Evolutionary conservation across 148 eudicot genomes (phyloP).

Genomic region (Camellia lanceoleosa): DNA sequence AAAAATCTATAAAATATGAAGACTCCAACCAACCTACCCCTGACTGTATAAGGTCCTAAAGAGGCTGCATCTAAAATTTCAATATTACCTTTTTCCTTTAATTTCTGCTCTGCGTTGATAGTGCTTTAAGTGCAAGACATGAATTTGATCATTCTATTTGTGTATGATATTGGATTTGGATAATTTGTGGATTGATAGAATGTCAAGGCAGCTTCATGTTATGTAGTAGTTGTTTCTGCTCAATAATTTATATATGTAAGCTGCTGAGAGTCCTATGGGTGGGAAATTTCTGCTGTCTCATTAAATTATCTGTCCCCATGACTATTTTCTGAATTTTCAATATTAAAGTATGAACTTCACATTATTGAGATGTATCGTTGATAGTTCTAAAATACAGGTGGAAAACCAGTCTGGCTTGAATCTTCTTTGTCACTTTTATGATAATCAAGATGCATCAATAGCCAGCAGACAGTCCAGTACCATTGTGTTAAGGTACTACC

Average conservation of each 20-base stretch:
- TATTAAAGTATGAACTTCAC: background rate
- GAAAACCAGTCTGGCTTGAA: slow-evolving; percentile 65
- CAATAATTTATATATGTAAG: background rate
- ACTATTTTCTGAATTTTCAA: background rate
- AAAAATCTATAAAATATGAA: background rate
- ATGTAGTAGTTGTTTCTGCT: background rate
- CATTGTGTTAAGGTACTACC: slow-evolving; percentile 58
- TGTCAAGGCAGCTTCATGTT: background rate
- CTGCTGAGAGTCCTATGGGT: background rate
- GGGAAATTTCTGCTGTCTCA: background rate
- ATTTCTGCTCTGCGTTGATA: background rate
- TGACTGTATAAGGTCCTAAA: background rate
- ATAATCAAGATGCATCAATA: slow-evolving; percentile 57
- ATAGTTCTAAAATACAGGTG: slow-evolving; percentile 46
- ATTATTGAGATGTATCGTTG: background rate
- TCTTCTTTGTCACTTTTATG: slow-evolving; percentile 64
- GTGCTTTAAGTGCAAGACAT: background rate
- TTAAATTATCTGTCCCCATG: background rate
- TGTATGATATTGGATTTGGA: background rate
- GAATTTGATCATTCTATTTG: slow-evolving; percentile 6
- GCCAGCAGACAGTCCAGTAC: slow-evolving; percentile 51
- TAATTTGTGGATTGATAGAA: background rate
- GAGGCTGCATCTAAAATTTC: background rate
- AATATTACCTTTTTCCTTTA: background rate
- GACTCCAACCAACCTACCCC: background rate